A percentile compares a stretch with the other conserved stretches of the same genome.
phyloP scores from a whole-genome alignment of 2,329 filamentous ascomycete genomes.

The Pseudogymnoascus sp. region DNA sequence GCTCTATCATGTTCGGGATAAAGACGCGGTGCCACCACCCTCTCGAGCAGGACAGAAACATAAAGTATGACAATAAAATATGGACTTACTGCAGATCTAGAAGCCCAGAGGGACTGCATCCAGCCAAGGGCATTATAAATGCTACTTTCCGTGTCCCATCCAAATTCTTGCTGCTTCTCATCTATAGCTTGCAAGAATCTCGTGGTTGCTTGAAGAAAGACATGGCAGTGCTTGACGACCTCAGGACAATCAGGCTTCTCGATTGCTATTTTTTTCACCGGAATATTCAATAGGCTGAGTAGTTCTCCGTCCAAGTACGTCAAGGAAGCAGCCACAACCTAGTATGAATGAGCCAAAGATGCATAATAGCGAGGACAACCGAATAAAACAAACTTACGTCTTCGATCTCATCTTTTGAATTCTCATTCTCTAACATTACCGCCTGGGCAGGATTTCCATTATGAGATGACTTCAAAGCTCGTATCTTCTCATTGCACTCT shows the following conservation, averaged over 20 bases:
- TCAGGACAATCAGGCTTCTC: slow-evolving; percentile 11
- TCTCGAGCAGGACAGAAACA: neutral
- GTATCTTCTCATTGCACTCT: neutral
- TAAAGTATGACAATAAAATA: neutral
- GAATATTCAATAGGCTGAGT: slow-evolving; percentile 12
- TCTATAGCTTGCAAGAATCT: slow-evolving; percentile 23
- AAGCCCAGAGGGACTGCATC: slow-evolving; percentile 28
- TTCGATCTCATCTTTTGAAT: slow-evolving; percentile 17
- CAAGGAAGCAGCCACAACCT: slow-evolving; percentile 8
- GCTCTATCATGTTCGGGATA: neutral
- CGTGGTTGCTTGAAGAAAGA: slow-evolving; percentile 21
- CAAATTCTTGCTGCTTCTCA: slow-evolving; percentile 20
- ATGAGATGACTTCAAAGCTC: neutral
- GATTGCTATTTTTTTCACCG: neutral
- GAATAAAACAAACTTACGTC: slow-evolving; percentile 18
- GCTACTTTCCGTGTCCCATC: slow-evolving; percentile 17
- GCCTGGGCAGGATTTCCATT: neutral
- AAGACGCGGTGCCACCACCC: neutral
- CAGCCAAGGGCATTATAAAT: slow-evolving; percentile 21
- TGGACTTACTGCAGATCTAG: slow-evolving; percentile 22
- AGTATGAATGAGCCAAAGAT: slow-evolving; percentile 8
- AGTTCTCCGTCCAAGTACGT: slow-evolving; percentile 5
- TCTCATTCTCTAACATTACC: neutral
- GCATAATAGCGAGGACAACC: slow-evolving; percentile 5
- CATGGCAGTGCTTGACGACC: slow-evolving; percentile 21